A percentile compares a stretch with the other conserved stretches of the same genome.
phyloP scores from a whole-genome alignment of 352 stramenopile genomes.

The Phytophthora citricola region DNA sequence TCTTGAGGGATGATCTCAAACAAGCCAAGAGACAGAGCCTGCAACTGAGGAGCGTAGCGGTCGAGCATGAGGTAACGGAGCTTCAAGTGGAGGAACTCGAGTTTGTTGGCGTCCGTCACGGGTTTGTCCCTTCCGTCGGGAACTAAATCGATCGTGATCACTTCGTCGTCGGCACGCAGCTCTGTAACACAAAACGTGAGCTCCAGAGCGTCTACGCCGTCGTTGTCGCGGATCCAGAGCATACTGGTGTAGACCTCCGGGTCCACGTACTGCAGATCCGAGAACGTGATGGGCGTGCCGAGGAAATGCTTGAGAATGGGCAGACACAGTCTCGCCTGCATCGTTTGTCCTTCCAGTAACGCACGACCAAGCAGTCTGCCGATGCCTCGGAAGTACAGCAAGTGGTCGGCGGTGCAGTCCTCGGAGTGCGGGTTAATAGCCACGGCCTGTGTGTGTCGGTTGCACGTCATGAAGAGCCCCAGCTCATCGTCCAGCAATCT shows the following conservation, averaged over 20 bases:
- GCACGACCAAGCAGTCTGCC: conserved; percentile 72
- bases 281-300: conserved; percentile 83
- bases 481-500: conserved; percentile 71
- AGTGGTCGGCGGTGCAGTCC: conserved; percentile 72
- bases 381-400: conserved; percentile 90
- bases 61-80: conserved; percentile 97
- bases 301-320: conserved; percentile 85
- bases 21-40: conserved; percentile 89
- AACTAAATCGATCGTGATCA: conserved; percentile 72
- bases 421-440: conserved; percentile 82
- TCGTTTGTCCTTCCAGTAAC: conserved; percentile 77
- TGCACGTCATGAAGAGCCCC: conserved; percentile 80
- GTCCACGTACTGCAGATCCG: conserved; percentile 83
- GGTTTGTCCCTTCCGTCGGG: conserved; percentile 56
- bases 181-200: conserved; percentile 83
- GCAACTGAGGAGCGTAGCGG: conserved; percentile 92
- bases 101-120: conserved; percentile 96
- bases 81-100: conserved; percentile 93
- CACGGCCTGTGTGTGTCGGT: conserved; percentile 73
- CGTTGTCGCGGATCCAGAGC: conserved; percentile 72
- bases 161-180: conserved; percentile 57
- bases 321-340: conserved; percentile 73
- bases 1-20: conserved; percentile 98
- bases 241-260: conserved; percentile 83
- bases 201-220: conserved; percentile 69